A percentile compares a stretch with the other conserved stretches of the same genome.
Evolutionary conservation across 108 stramenopile genomes (phyloP).

Genomic region (Nannochloropsis gaditana): DNA sequence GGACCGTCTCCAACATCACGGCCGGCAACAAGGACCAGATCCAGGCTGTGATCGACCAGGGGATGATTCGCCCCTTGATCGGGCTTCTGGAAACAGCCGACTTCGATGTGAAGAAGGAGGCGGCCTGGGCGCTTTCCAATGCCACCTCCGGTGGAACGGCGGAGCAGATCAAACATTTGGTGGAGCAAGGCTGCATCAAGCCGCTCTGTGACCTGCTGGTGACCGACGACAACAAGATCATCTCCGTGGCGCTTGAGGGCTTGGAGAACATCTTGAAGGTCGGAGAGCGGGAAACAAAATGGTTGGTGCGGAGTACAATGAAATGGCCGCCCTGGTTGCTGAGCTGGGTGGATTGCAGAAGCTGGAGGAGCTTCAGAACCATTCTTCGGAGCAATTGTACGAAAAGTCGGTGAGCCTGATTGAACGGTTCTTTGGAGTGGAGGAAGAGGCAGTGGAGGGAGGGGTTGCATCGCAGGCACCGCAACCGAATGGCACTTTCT

Average conservation of each 20-base stretch:
- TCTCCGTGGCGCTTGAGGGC: conserved; percentile 92
- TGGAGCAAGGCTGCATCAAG: conserved; percentile 84
- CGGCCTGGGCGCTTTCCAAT: conserved; percentile 97
- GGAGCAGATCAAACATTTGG: conserved; percentile 86
- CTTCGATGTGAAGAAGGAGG: conserved; percentile 93
- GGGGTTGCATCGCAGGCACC: not conserved
- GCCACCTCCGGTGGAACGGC: conserved; percentile 91
- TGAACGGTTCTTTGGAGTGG: conserved; percentile 53
- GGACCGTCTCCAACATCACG: conserved; percentile 98
- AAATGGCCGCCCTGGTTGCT: conserved; percentile 81
- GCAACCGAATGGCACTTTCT: not conserved
- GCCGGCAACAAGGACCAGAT: conserved; percentile 98
- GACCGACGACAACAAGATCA: conserved; percentile 87
- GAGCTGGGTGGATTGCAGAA: conserved; percentile 58
- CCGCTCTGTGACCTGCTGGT: conserved; percentile 72
- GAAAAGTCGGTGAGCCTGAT: conserved; percentile 53
- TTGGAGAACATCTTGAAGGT: conserved; percentile 96
- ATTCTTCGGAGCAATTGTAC: conserved; percentile 52
- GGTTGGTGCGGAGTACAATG: conserved; percentile 65
- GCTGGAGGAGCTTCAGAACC: conserved; percentile 53
- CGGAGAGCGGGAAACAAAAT: conserved; percentile 79
- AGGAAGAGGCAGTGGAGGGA: conserved; percentile 47
- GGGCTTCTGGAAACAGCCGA: conserved; percentile 82
- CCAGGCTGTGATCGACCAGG: conserved; percentile 86
- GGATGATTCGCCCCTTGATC: conserved; percentile 91